phyloP scores from a whole-genome alignment of 2,329 filamentous ascomycete genomes.

The Ophiognomonia clavigignenti-juglandacearum region DNA sequence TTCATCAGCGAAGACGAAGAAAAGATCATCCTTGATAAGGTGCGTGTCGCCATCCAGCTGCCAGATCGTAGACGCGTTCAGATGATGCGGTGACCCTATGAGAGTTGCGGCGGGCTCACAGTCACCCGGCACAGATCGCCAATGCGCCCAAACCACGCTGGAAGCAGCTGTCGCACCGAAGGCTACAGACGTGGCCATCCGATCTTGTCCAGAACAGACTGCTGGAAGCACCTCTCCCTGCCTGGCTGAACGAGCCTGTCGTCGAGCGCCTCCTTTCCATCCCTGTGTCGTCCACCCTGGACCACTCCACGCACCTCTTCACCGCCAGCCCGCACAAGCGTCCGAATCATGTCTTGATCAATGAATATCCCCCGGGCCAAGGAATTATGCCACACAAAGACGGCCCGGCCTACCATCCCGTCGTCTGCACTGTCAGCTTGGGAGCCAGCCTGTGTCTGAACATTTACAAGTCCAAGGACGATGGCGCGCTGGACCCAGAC shows the following conservation, averaged over 20 bases:
- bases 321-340: conserved; percentile 62
- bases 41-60: conserved; percentile 26
- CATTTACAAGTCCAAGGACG: conserved; percentile 60
- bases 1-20: conserved; percentile 80
- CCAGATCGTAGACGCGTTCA: conserved; percentile 27
- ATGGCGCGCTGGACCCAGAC: conserved; percentile 49
- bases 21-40: conserved; percentile 64
- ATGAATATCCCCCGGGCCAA: conserved; percentile 81
- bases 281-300: conserved; percentile 28
- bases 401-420: conserved; percentile 77
- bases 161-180: conserved; percentile 82
- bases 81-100: conserved; percentile 16
- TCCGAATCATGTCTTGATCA: conserved; percentile 90
- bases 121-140: conserved; percentile 46
- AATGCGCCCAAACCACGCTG: conserved; percentile 71
- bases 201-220: conserved; percentile 74
- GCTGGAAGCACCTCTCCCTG: conserved; percentile 66
- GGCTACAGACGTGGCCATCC: conserved; percentile 87
- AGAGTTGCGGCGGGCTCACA: conserved; percentile 15
- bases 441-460: conserved; percentile 74
- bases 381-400: conserved; percentile 99
- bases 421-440: conserved; percentile 88
- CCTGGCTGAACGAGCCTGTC: conserved; percentile 69
- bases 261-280: conserved; percentile 55
- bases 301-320: conserved; percentile 37